Evolutionary conservation across 169 alveolate genomes (phyloP).

Genomic region (Plasmodium relictum): DNA sequence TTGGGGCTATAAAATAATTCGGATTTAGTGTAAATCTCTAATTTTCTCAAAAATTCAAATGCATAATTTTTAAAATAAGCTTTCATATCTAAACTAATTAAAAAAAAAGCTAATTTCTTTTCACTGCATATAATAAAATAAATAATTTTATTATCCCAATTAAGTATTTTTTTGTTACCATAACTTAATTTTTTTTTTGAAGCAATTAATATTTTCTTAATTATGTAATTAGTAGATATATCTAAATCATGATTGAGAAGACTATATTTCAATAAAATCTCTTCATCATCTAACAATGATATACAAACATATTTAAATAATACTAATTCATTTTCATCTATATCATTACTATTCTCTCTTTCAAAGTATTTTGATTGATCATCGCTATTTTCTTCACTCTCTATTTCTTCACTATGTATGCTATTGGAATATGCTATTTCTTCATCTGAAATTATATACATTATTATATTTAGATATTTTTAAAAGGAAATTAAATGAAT

Average conservation of each 20-base stretch:
- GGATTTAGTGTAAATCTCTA: conserved; percentile 52
- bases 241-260: conserved; percentile 27
- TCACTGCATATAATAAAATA: conserved; percentile 66
- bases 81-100: conserved; percentile 53
- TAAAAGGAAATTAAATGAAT: too few species aligned
- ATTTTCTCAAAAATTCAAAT: conserved; percentile 58
- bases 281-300: conserved; percentile 58
- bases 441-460: conserved; percentile 70
- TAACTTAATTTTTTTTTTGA: conserved; percentile 56
- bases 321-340: conserved; percentile 19
- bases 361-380: conserved; percentile 16
- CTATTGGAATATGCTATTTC: conserved; percentile 52
- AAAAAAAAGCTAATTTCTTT: conserved; percentile 65
- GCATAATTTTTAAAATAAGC: conserved; percentile 62
- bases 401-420: conserved; percentile 40
- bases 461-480: background rate
- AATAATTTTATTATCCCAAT: conserved; percentile 62
- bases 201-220: conserved; percentile 53
- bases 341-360: background rate
- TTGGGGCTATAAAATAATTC: conserved; percentile 47
- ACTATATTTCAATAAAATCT: conserved; percentile 52
- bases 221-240: conserved; percentile 37
- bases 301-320: conserved; percentile 60
- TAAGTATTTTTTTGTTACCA: conserved; percentile 66
- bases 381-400: conserved; percentile 36